phyloP scores from a whole-genome alignment of 345 rosid species.

The Euphorbia lathyris region DNA sequence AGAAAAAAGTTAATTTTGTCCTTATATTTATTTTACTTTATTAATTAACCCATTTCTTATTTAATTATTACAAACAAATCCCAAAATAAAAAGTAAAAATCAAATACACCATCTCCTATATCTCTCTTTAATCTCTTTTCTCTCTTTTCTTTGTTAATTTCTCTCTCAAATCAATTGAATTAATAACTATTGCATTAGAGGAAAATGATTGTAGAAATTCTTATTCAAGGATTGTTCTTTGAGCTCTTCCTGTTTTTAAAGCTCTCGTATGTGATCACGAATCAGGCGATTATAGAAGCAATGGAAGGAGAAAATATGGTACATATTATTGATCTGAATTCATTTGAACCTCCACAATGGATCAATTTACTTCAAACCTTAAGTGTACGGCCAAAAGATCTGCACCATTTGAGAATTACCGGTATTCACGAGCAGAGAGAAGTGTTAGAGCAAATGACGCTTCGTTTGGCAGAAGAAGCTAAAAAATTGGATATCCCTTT shows the following conservation, averaged over 20 bases:
- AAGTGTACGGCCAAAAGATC: constrained; percentile 59
- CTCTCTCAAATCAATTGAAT: too few species aligned
- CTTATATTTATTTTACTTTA: too few species aligned
- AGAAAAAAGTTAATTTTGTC: too few species aligned
- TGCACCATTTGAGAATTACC: constrained; percentile 69
- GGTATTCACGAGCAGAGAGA: constrained; percentile 64
- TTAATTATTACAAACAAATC: too few species aligned
- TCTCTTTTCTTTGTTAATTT: too few species aligned
- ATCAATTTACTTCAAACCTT: constrained; percentile 57
- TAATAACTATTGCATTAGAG: too few species aligned
- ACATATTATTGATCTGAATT: constrained; percentile 63
- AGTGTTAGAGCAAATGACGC: constrained; percentile 62
- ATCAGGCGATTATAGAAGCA: constrained; percentile 66
- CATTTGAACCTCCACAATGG: constrained; percentile 73
- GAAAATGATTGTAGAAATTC: too few species aligned
- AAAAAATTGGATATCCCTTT: constrained; percentile 67
- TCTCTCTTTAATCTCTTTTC: too few species aligned
- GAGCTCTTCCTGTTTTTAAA: constrained; percentile 70
- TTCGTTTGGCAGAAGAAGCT: constrained; percentile 55
- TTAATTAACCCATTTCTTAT: too few species aligned
- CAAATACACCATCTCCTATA: too few species aligned
- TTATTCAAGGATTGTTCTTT: constrained; percentile 54
- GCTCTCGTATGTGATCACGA: constrained; percentile 55
- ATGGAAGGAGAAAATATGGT: constrained; percentile 75
- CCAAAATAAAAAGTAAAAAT: too few species aligned